phyloP scores from a whole-genome alignment of 495 filamentous ascomycete genomes.

The Bacidia gigantensis region DNA sequence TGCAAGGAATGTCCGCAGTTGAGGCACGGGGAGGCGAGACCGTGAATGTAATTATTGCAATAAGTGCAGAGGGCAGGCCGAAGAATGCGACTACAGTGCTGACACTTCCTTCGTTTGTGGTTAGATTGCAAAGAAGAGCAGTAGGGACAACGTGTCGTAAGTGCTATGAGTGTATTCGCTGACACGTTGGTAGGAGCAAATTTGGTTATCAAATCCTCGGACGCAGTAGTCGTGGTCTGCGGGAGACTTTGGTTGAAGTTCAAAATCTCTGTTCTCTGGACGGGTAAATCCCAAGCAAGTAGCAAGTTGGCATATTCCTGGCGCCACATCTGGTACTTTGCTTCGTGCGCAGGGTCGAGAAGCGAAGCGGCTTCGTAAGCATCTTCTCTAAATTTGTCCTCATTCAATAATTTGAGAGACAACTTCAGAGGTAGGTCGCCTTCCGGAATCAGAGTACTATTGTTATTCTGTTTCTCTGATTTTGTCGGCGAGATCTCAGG shows the following conservation, averaged over 20 bases:
- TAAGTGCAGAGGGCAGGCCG: conserved; percentile 32
- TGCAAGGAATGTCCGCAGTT: conserved; percentile 40
- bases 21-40: conserved; percentile 38
- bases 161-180: neutral
- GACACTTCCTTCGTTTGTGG: conserved; percentile 29
- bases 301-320: conserved; percentile 70
- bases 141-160: conserved; percentile 24
- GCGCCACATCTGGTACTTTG: conserved; percentile 57
- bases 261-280: conserved; percentile 64
- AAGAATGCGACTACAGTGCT: conserved; percentile 18
- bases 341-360: conserved; percentile 47
- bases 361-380: conserved; percentile 64
- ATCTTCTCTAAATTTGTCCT: conserved; percentile 61
- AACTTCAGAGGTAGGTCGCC: too few species aligned
- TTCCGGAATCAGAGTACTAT: too few species aligned
- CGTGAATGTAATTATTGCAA: conserved; percentile 33
- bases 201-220: neutral
- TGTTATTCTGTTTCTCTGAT: too few species aligned
- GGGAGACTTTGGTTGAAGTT: conserved; percentile 48
- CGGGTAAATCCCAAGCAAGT: conserved; percentile 65
- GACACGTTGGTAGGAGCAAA: neutral
- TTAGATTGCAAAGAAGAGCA: conserved; percentile 24
- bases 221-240: too few species aligned
- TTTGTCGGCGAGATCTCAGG: conserved; percentile 23
- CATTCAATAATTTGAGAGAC: conserved; percentile 57